These are phyloP conservation scores for Barbatosphaeria neglecta DNA, from an alignment of 495 filamentous ascomycete genomes.

Conservation along the genomic window DNA sequence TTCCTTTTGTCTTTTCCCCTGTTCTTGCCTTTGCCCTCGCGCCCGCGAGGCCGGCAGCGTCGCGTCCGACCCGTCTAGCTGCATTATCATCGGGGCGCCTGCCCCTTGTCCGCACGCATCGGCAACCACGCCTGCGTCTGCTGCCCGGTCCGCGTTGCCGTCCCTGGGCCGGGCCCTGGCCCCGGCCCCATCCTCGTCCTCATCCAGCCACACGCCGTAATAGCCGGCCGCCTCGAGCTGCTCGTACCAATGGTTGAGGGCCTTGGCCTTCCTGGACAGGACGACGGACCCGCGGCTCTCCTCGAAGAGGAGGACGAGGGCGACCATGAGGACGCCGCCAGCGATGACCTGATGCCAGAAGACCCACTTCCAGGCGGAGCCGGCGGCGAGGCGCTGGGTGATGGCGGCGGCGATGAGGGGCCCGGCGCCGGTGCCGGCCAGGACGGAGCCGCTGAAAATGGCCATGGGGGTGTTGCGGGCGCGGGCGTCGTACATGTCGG, in stretches of 20 bases:
- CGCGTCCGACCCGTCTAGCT: background rate
- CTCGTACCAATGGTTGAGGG: slow-evolving; percentile 73
- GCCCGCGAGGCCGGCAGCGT: background rate
- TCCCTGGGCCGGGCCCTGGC: background rate
- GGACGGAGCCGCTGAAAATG: slow-evolving; percentile 61
- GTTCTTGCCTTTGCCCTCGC: background rate
- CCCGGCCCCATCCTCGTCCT: background rate
- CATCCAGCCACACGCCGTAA: slow-evolving; percentile 40
- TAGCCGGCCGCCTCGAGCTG: slow-evolving; percentile 54
- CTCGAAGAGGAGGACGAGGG: slow-evolving; percentile 56
- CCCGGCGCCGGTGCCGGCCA: slow-evolving; percentile 74
- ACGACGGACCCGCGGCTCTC: slow-evolving; percentile 80
- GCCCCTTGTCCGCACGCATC: too few species aligned
- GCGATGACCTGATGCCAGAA: slow-evolving; percentile 79
- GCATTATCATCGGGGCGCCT: too few species aligned
- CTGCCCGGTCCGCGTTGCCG: too few species aligned
- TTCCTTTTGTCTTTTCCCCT: too few species aligned
- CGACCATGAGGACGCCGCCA: slow-evolving; percentile 47
- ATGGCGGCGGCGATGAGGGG: slow-evolving; percentile 65
- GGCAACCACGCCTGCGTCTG: too few species aligned
- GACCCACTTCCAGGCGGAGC: slow-evolving; percentile 68
- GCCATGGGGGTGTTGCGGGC: slow-evolving; percentile 87
- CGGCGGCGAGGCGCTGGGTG: slow-evolving; percentile 34
- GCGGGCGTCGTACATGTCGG: slow-evolving; percentile 71
- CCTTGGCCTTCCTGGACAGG: slow-evolving; percentile 60